A percentile compares a stretch with the other conserved stretches of the same genome.
Evolutionary conservation across 1,284 basidiomycete genomes (phyloP).

Genomic region (Apiotrichum gracile): DNA sequence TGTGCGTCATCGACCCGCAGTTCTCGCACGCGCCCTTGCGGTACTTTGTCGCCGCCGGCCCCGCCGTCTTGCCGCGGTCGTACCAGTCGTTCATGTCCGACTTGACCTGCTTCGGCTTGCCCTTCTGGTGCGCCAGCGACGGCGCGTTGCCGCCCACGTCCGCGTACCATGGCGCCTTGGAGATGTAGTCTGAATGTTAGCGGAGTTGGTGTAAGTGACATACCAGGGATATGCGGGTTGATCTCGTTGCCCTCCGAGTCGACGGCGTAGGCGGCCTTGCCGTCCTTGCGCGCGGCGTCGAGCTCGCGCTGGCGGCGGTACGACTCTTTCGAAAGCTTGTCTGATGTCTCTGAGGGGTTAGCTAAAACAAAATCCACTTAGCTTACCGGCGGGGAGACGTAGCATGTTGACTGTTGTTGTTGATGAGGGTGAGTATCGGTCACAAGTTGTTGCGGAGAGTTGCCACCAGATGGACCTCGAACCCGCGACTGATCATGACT

Average conservation of each 20-base stretch:
- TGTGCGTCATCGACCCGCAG: slow-evolving; percentile 94
- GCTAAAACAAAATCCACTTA: neutral
- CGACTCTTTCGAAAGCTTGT: slow-evolving; percentile 84
- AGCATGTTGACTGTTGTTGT: slow-evolving; percentile 17
- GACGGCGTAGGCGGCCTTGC: slow-evolving; percentile 88
- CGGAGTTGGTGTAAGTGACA: slow-evolving; percentile 33
- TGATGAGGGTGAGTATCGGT: neutral
- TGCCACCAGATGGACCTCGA: neutral
- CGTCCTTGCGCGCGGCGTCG: slow-evolving; percentile 89
- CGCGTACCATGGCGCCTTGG: slow-evolving; percentile 97
- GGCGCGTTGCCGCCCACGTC: slow-evolving; percentile 74
- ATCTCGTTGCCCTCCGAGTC: slow-evolving; percentile 92
- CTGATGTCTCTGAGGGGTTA: slow-evolving; percentile 9
- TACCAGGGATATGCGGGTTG: slow-evolving; percentile 96
- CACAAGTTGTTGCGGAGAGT: too few species aligned
- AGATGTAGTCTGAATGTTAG: slow-evolving; percentile 66
- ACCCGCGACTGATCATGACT: neutral
- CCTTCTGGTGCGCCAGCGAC: slow-evolving; percentile 81
- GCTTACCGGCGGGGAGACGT: slow-evolving; percentile 19
- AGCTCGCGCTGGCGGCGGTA: slow-evolving; percentile 91
- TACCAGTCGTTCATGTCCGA: slow-evolving; percentile 86
- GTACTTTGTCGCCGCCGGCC: slow-evolving; percentile 89
- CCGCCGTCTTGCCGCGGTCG: slow-evolving; percentile 76
- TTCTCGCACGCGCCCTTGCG: slow-evolving; percentile 98
- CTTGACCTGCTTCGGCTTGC: slow-evolving; percentile 58